A percentile compares a stretch with the other conserved stretches of the same genome.
These are phyloP conservation scores for Dictyostelium brefeldianum DNA, from an alignment of 78 protist species.

Conservation along the genomic window DNA sequence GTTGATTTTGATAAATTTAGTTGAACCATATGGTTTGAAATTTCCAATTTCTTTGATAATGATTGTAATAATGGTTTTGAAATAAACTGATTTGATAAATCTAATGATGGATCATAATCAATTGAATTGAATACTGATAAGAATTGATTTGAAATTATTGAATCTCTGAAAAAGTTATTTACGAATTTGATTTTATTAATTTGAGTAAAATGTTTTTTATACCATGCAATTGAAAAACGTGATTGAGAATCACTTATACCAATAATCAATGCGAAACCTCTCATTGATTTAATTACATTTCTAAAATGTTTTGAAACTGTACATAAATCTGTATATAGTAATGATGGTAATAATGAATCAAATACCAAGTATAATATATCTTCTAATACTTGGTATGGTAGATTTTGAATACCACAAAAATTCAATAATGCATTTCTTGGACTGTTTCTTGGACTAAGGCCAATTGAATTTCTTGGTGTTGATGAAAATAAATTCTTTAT, in stretches of 20 bases:
- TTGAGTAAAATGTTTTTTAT: slow-evolving; percentile 3
- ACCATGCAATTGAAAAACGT: background rate
- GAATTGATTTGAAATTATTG: background rate
- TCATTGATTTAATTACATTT: slow-evolving; percentile 22
- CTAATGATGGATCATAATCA: slow-evolving; percentile 28
- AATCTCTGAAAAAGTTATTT: slow-evolving; percentile 30
- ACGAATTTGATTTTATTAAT: slow-evolving; percentile 23
- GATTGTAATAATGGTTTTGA: background rate
- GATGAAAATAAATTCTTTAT: slow-evolving; percentile 23
- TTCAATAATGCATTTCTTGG: background rate
- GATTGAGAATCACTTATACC: slow-evolving; percentile 38
- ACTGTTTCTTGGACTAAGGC: background rate
- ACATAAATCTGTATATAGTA: slow-evolving; percentile 13
- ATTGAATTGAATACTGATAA: background rate
- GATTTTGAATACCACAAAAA: background rate
- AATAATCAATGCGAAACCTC: slow-evolving; percentile 7
- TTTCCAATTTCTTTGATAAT: background rate
- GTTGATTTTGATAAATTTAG: slow-evolving; percentile 2
- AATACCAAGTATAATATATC: slow-evolving; percentile 8
- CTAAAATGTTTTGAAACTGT: slow-evolving; percentile 21
- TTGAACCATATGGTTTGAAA: background rate
- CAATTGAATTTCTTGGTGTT: slow-evolving; percentile 1
- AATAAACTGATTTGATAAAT: slow-evolving; percentile 15
- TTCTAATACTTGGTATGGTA: slow-evolving; percentile 17
- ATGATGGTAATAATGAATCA: slow-evolving; percentile 26